phyloP scores from a whole-genome alignment of 768 basidiomycete species.

The Lactifluus subvellereus region DNA sequence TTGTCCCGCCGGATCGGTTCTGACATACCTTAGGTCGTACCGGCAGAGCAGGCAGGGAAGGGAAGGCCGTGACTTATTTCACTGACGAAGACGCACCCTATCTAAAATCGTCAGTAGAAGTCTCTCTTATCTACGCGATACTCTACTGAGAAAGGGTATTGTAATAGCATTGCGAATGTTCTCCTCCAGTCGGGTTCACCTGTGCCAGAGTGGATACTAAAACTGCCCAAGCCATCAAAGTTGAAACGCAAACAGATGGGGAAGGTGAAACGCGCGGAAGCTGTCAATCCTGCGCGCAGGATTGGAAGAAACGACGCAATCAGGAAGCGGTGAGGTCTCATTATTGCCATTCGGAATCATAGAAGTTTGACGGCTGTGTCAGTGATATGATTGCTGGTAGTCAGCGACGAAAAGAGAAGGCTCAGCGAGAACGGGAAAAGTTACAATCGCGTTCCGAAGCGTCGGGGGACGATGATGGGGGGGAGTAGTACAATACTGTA shows the following conservation, averaged over 20 bases:
- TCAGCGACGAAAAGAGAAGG: constrained; percentile 64
- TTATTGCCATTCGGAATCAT: not conserved
- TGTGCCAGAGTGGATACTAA: constrained; percentile 94
- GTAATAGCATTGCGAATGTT: constrained; percentile 85
- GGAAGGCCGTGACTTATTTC: constrained; percentile 94
- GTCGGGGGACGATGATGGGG: not conserved
- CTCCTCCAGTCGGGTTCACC: constrained; percentile 84
- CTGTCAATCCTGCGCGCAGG: constrained; percentile 61
- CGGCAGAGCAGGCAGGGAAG: constrained; percentile 87
- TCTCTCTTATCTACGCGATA: constrained; percentile 10
- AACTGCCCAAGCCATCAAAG: constrained; percentile 89
- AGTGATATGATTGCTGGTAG: constrained; percentile 27
- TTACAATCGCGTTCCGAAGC: not conserved
- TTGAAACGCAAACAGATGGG: constrained; percentile 82
- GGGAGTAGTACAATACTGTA: not conserved
- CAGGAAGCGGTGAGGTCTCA: constrained; percentile 54
- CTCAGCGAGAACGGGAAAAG: constrained; percentile 31
- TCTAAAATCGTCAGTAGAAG: constrained; percentile 67
- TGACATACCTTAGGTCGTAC: constrained; percentile 63
- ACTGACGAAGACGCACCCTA: constrained; percentile 89
- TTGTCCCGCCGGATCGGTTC: not conserved
- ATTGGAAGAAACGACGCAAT: constrained; percentile 66
- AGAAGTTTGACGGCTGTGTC: constrained; percentile 10
- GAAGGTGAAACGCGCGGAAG: constrained; percentile 72
- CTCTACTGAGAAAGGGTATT: constrained; percentile 1